Base-by-base conservation (phyloP, 78 protist genomes). In the Dictyostelium capitatum region DNA sequence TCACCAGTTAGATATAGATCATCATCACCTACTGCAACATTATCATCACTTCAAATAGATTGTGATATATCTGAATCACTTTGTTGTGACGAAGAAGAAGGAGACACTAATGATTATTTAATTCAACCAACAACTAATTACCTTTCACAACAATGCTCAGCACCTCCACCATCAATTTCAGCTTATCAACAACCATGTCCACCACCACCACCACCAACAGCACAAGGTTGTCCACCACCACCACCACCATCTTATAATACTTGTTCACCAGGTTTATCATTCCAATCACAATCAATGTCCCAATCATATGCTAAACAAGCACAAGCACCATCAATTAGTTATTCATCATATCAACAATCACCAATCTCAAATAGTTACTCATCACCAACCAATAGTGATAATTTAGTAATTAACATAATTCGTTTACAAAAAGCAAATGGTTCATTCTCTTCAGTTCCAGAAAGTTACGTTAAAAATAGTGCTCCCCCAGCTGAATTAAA, bases 351-450 rank as follows among this genome's bases (percentile, higher is more conserved):
- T 51, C 15, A 8, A 8, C 43, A 6, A 62, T 10, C 73, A 7
- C 73, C 46, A 64, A 3, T 15, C 11, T 30, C 25, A 8, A 20
- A n/a, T n/a, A n/a, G 1, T 25, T 11, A 47, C 10, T 1, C 37
- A 64, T 3, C 73, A 64, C 47, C 47, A 28, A 11, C 54, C 48
- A 72, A 67, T 6, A 32, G 12, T 19, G 6, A 37, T 47, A 67
- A 67, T 11, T 2, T 9, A 6, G n/a, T 74, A 43, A 50, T 87
- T 56, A 79, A 87, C 32, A 15, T 87, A 4, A 77, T 87, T 51
- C 37, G 74, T 32, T n/a, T 47, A 43, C 93, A 87, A 77, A 87
- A 77, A 64, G 93, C 93, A 1, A 87, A 87, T 77, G 93, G 93
- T n/a, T 75, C 83, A 47, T 87, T 82, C 77, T 9, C 82, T 3